Conservation (phyloP, 108 stramenopile genomes). For the Nitzschia sp. region DNA sequence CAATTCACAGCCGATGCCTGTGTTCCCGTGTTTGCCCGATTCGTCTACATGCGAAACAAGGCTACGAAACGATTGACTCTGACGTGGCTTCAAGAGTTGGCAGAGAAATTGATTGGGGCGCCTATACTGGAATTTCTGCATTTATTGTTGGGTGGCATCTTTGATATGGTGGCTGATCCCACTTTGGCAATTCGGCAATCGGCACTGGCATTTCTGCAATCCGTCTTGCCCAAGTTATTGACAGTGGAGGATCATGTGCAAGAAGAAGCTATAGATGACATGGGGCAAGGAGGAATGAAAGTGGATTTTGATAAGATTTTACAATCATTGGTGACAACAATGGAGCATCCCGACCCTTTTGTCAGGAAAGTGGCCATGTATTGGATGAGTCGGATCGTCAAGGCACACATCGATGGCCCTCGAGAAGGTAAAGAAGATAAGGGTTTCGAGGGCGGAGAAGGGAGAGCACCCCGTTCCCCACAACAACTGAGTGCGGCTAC, state of each 20-base stretch:
- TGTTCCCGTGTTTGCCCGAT: constrained; percentile 85
- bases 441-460: constrained; percentile 6
- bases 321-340: constrained; percentile 78
- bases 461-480: neutral
- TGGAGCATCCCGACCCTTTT: constrained; percentile 92
- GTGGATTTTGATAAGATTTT: constrained; percentile 90
- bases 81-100: constrained; percentile 84
- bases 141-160: constrained; percentile 79
- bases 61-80: constrained; percentile 82
- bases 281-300: constrained; percentile 42
- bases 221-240: constrained; percentile 81
- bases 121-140: constrained; percentile 85
- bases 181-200: constrained; percentile 78
- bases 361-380: constrained; percentile 92
- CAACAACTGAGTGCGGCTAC: constrained; percentile 60
- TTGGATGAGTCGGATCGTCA: constrained; percentile 87
- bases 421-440: constrained; percentile 11
- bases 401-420: constrained; percentile 67
- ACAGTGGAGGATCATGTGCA: constrained; percentile 43
- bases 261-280: constrained; percentile 73
- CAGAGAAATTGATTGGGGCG: constrained; percentile 80
- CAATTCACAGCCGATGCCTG: constrained; percentile 79
- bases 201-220: constrained; percentile 81
- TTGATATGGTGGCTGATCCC: constrained; percentile 89
- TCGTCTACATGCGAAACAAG: constrained; percentile 89